Percentiles rank a stretch among this genome's conserved stretches.
phyloP scores from a whole-genome alignment of 495 filamentous ascomycete genomes.

The Xylaria acuta region DNA sequence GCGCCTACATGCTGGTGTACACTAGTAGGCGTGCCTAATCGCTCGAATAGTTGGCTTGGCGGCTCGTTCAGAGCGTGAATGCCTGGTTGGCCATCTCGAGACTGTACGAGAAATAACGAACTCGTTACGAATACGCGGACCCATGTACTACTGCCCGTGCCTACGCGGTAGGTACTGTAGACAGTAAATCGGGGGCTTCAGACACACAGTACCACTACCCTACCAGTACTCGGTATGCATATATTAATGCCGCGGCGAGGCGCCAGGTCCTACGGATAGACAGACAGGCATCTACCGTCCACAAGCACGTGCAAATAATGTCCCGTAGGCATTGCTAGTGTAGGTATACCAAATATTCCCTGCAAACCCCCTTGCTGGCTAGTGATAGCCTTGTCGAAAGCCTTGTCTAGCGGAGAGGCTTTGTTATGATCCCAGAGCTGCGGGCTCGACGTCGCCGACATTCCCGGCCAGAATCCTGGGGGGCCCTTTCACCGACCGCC shows the following conservation, averaged over 20 bases:
- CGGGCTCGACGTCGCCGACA: constrained; percentile 8
- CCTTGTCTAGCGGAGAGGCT: constrained; percentile 12
- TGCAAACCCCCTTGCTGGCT: constrained; percentile 10
- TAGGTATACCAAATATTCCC: constrained; percentile 8
- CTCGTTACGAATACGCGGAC: constrained; percentile 18
- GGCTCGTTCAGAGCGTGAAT: not conserved
- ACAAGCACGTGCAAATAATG: not conserved
- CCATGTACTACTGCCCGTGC: not conserved
- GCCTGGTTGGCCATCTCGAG: not conserved
- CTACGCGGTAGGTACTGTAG: not conserved
- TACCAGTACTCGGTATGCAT: not conserved
- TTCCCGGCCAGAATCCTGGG: not conserved
- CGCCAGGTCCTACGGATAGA: not conserved
- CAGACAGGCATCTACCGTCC: constrained; percentile 21
- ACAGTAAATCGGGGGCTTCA: not conserved
- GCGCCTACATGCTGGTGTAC: not conserved
- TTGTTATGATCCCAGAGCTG: constrained; percentile 16
- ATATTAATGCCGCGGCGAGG: not conserved
- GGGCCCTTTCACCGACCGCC: not conserved
- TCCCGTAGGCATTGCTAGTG: not conserved
- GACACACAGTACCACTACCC: not conserved
- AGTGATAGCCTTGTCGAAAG: constrained; percentile 10
- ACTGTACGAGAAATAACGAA: not conserved
- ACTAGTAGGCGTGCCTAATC: not conserved
- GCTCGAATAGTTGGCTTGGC: constrained; percentile 10